Evolutionary conservation across 768 basidiomycete genomes (phyloP).

Genomic region (Suillus subaureus): DNA sequence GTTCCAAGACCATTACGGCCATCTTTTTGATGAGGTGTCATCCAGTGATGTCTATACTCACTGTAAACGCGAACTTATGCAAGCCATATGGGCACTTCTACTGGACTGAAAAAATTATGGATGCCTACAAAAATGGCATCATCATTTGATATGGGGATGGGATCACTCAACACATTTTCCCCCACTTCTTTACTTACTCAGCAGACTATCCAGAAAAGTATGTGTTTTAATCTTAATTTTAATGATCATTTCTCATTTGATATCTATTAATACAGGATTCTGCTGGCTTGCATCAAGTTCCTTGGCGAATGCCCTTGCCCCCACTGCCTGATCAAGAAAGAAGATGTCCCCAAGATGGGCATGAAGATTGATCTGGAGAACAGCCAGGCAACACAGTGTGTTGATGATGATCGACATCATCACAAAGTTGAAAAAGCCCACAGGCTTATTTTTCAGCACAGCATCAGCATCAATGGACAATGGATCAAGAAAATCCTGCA

Average conservation of each 20-base stretch:
- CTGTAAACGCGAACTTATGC: conserved; percentile 22
- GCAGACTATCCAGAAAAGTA: conserved; percentile 31
- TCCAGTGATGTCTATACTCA: conserved; percentile 15
- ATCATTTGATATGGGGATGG: conserved; percentile 20
- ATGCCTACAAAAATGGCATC: conserved; percentile 23
- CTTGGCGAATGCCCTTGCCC: too few relatives aligned
- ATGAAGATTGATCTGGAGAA: too few relatives aligned
- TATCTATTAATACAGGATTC: conserved; percentile 12
- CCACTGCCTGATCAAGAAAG: too few relatives aligned
- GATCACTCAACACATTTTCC: conserved; percentile 17
- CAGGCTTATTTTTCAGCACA: background rate
- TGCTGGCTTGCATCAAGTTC: conserved; percentile 24
- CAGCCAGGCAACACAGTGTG: too few relatives aligned
- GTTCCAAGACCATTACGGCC: background rate
- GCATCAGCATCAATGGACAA: background rate
- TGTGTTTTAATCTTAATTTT: background rate
- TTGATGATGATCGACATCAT: conserved; percentile 5
- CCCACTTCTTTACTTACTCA: conserved; percentile 22
- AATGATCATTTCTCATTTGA: background rate
- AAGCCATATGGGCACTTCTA: conserved; percentile 18
- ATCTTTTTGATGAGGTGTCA: background rate
- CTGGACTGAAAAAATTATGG: conserved; percentile 20
- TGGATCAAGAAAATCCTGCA: conserved; percentile 9
- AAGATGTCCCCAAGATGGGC: too few relatives aligned
- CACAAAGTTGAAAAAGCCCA: background rate